These are phyloP conservation scores for Eucalyptus sp. DNA, from an alignment of 345 rosid species.

Conservation along the genomic window DNA sequence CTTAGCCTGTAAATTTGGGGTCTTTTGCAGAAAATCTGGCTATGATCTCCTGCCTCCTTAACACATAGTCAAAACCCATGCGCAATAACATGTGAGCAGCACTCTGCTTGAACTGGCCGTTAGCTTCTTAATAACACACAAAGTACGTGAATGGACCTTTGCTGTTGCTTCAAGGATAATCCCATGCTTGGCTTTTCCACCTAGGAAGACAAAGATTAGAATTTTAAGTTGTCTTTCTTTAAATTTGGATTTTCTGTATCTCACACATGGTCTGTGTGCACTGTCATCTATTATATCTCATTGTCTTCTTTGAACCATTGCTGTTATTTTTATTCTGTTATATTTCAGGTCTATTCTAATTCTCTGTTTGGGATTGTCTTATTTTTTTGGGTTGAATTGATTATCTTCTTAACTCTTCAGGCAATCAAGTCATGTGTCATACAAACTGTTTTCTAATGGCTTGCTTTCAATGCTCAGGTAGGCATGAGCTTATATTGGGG, in stretches of 20 bases:
- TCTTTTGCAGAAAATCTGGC: not conserved
- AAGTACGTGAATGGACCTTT: not conserved
- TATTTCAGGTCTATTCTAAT: not conserved
- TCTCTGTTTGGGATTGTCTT: not conserved
- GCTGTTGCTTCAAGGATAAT: not conserved
- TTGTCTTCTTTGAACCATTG: not conserved
- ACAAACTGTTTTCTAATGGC: not conserved
- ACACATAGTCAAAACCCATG: not conserved
- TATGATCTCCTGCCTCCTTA: not conserved
- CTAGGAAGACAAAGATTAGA: not conserved
- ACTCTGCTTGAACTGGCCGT: not conserved
- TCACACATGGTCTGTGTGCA: not conserved
- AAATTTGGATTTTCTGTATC: not conserved
- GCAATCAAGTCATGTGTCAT: not conserved
- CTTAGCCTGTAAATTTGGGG: not conserved
- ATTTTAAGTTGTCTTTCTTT: not conserved
- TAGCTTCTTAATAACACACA: not conserved
- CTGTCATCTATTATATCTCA: not conserved
- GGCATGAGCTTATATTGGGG: conserved; percentile 81
- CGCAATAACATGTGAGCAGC: not conserved
- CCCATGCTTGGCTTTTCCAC: not conserved
- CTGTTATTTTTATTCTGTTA: not conserved
- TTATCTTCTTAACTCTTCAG: not conserved
- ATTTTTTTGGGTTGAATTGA: not conserved
- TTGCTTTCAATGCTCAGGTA: conserved; percentile 34